Conservation (phyloP, 2,329 filamentous ascomycete genomes). For the Epichloe gansuensis region DNA sequence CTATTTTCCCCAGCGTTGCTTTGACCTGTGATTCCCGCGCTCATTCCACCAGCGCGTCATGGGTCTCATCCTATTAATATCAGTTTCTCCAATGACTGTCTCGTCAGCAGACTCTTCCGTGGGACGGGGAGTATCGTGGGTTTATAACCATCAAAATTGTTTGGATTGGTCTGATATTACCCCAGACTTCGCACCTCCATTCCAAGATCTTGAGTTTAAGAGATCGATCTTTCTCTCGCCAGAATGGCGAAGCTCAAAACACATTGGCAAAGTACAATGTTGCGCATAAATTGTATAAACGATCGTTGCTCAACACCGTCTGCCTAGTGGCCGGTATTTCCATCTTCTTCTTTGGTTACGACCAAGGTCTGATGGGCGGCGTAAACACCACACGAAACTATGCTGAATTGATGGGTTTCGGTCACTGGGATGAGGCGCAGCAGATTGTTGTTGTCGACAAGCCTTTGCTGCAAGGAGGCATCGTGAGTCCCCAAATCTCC, state of each 20-base stretch:
- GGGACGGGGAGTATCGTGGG: neutral
- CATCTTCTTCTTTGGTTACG: conserved; percentile 30
- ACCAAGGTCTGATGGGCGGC: conserved; percentile 42
- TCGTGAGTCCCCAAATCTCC: conserved; percentile 19
- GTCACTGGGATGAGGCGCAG: conserved; percentile 32
- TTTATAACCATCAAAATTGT: no score
- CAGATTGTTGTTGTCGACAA: conserved; percentile 45
- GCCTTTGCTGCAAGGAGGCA: conserved; percentile 35
- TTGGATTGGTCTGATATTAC: neutral
- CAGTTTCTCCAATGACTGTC: neutral
- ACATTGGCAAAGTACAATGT: conserved; percentile 18
- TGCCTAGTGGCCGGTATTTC: conserved; percentile 52
- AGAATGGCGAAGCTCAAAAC: conserved; percentile 1
- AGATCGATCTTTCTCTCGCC: no score
- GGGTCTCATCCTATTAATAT: neutral
- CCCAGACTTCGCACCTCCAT: no score
- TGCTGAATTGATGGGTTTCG: conserved; percentile 32
- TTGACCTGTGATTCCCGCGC: neutral
- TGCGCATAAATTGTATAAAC: conserved; percentile 42
- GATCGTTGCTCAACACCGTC: conserved; percentile 44
- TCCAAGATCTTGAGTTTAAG: no score
- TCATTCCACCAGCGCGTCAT: neutral
- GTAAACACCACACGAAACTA: conserved; percentile 32
- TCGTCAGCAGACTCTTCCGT: neutral
- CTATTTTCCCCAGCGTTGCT: neutral